Evolutionary conservation across 2,329 filamentous ascomycete species (phyloP).

Genomic region (Lachnellula subtilissima): DNA sequence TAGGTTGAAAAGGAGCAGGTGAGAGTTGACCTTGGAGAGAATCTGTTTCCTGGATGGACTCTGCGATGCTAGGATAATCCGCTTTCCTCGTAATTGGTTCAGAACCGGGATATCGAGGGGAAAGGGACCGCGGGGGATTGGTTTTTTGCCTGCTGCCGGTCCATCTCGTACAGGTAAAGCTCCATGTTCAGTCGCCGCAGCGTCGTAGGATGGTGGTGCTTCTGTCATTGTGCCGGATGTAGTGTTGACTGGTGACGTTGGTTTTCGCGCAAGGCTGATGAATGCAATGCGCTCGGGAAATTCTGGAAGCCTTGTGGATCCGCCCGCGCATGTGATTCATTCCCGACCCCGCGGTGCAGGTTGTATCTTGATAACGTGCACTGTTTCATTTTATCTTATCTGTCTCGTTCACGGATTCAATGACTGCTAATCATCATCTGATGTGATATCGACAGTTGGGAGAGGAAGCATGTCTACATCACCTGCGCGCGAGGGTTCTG

Average conservation of each 20-base stretch:
- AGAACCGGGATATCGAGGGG: slow-evolving; percentile 79
- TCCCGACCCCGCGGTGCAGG: not conserved
- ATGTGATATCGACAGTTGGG: slow-evolving; percentile 5
- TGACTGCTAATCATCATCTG: not conserved
- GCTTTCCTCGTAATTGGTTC: slow-evolving; percentile 67
- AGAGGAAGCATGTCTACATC: slow-evolving; percentile 21
- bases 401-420: not conserved
- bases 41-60: slow-evolving; percentile 82
- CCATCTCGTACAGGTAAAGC: slow-evolving; percentile 18
- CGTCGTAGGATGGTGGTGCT: slow-evolving; percentile 27
- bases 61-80: slow-evolving; percentile 84
- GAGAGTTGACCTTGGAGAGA: slow-evolving; percentile 57
- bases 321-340: slow-evolving; percentile 5
- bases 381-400: not conserved
- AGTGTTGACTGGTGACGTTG: not conserved
- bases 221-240: not conserved
- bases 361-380: not conserved
- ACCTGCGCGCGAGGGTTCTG: slow-evolving; percentile 23
- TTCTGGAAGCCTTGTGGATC: not conserved
- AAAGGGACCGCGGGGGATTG: slow-evolving; percentile 42
- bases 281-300: not conserved
- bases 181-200: slow-evolving; percentile 21
- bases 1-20: not conserved
- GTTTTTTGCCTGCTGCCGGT: slow-evolving; percentile 13
- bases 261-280: not conserved